Evolutionary conservation across 208 protist genomes (phyloP).

Genomic region (Trypanosomatidae sp.): DNA sequence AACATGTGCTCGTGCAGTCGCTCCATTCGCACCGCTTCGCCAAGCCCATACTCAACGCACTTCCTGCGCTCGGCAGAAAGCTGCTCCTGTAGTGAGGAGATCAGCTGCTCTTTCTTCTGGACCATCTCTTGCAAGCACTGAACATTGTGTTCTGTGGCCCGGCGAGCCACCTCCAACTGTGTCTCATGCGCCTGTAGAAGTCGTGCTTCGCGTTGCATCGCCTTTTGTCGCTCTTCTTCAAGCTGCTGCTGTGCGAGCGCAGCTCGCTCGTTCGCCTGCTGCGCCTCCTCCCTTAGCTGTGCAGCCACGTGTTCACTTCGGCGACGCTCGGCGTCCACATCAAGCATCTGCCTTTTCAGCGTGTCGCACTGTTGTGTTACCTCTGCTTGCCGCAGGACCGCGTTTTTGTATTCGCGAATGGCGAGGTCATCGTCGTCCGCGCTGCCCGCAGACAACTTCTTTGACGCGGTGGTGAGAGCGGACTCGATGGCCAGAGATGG

Average conservation of each 20-base stretch:
- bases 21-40: conserved; percentile 84
- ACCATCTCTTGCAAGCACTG: conserved; percentile 77
- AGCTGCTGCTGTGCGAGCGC: conserved; percentile 55
- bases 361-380: conserved; percentile 48
- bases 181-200: conserved; percentile 65
- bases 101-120: conserved; percentile 66
- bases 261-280: conserved; percentile 40
- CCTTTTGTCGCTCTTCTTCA: conserved; percentile 64
- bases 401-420: conserved; percentile 72
- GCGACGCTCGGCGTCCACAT: conserved; percentile 29
- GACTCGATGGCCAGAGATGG: conserved; percentile 56
- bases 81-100: conserved; percentile 73
- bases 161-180: conserved; percentile 67
- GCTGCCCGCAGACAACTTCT: conserved; percentile 6
- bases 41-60: conserved; percentile 65
- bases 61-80: conserved; percentile 74
- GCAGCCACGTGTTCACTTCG: conserved; percentile 27
- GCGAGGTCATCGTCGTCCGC: conserved; percentile 46
- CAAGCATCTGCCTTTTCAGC: conserved; percentile 48
- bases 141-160: conserved; percentile 81
- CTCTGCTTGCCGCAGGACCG: conserved; percentile 60
- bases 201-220: conserved; percentile 54
- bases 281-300: conserved; percentile 51
- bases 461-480: not conserved
- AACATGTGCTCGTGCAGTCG: conserved; percentile 82